Evolutionary conservation across 202 grass and related monocot genomes (phyloP), one percentile per base, ranked within the genome.

Genomic region (Miscanthus sacchariflorus): DNA sequence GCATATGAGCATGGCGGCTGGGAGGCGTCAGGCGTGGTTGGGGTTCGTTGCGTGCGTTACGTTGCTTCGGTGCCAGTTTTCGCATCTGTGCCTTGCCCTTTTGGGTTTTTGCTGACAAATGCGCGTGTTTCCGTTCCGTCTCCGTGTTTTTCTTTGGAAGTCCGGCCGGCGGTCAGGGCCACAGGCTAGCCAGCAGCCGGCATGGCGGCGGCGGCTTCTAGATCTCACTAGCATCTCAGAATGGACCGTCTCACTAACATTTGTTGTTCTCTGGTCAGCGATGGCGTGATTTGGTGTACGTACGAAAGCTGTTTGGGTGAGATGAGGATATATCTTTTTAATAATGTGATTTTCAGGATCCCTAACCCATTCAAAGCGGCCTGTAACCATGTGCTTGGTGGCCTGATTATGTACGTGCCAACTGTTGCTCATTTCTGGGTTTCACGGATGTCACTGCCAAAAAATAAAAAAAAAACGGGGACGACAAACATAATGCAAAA

Each of bases 131-230:
- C 69, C 4, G 23, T 65, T 67, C 4, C 24, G 18, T 68, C 42
- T 36, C 18, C 45, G 79, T 70, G 79, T 50, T 23, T 0, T 0
- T 50, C 63, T 19, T 81, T 59, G 56, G 0, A 59, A 59, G 18
- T 59, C 18, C 18, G 54, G 54, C 18, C 18, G 52, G 18, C 14
- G 14, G 48, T 5, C 48, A 50, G 4, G 13, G 35, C 28, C 28
- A 30, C 28, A 30, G 48, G 35, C 18, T 8, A 45, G 10, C 10
- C 44, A 45, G 48, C 52, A 25, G 12, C 56, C 54, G 77, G 12
- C 56, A 27, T 24, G 58, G 56, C 77, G 54, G 56, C 77, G 56
- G 39, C 39, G 61, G 61, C 78, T 81, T 81, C 39, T 68, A 46
- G 78, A 64, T 10, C 5, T 56, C 33, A 35, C 33, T 35, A 35